phyloP scores from a whole-genome alignment of 2,329 filamentous ascomycete genomes.

The Neonectria sp. region DNA sequence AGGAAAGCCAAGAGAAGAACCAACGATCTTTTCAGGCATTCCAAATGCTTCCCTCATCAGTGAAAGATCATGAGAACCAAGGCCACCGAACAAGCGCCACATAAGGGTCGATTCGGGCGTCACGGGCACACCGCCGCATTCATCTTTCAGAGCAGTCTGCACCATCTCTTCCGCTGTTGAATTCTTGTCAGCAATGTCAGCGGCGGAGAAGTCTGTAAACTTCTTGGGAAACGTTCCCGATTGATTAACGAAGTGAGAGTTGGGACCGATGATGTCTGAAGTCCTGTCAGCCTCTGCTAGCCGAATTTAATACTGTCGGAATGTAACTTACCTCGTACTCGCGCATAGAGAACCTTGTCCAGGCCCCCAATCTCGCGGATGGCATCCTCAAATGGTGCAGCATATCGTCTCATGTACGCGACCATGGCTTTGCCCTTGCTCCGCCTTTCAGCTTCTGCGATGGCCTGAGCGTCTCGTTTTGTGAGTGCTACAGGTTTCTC shows the following conservation, averaged over 20 bases:
- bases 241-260: slow-evolving; percentile 1
- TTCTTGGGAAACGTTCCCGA: slow-evolving; percentile 34
- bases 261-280: slow-evolving; percentile 1
- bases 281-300: background rate
- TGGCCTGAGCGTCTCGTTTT: slow-evolving; percentile 59
- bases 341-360: slow-evolving; percentile 68
- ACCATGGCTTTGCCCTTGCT: slow-evolving; percentile 66
- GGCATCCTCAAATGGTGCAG: slow-evolving; percentile 66
- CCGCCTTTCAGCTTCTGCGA: slow-evolving; percentile 64
- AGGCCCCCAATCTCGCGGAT: slow-evolving; percentile 68
- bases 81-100: slow-evolving; percentile 3
- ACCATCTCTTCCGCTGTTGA: background rate
- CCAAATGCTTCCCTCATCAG: slow-evolving; percentile 40
- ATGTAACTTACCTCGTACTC: slow-evolving; percentile 51
- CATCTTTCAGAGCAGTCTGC: background rate
- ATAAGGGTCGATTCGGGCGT: background rate
- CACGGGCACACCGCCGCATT: background rate
- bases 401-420: slow-evolving; percentile 73
- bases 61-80: slow-evolving; percentile 38
- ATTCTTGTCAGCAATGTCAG: background rate
- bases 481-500: slow-evolving; percentile 73
- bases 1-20: slow-evolving; percentile 49
- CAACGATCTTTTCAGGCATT: slow-evolving; percentile 35
- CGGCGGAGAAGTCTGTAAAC: slow-evolving; percentile 8
- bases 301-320: too few species aligned